Evolutionary conservation across 768 basidiomycete genomes (phyloP), one percentile per base, ranked within the genome.

Genomic region (Leccinellum luteum): DNA sequence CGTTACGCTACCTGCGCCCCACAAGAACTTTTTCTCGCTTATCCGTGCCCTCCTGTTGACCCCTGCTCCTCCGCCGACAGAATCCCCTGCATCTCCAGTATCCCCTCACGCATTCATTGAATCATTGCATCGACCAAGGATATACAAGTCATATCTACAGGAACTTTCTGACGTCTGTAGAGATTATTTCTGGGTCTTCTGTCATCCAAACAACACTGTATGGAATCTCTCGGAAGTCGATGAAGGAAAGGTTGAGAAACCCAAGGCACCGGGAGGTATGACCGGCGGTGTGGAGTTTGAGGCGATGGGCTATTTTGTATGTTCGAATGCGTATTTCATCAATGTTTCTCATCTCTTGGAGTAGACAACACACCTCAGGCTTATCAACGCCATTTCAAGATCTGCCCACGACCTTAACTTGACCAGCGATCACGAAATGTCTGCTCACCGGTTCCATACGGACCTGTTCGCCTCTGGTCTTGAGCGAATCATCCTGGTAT

Each of bases 271-370:
- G 3, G 93, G 94, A 6, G 96, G 97, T 15, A 98, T 98, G 87
- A 98, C 97, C 0, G 97, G 96, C 6, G 97, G 97, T 6, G 97
- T 99, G 13, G 97, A 99, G 68, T 95, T 88, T 68, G 97, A 99
- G 75, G 96, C 96, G 4, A 96, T 98, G 86, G 82, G 83, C 15
- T 98, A 98, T 73, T 85, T 95, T 66, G 96, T 98, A 65, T 62
- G 91, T 77, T 44, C n/a, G 53, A 4, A 23, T 32, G 15, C 28
- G 19, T 56, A 28, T 43, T 54, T 31, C 43, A 35, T 43, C 35
- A 38, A 45, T 19, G 52, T 27, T 44, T 8, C 63, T 68, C 66
- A 64, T 47, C 7, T 2, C 23, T 35, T 27, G 21, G 27, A 32
- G 6, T 61, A 98, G 95, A 94, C 93, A 2, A 86, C 81, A 3